phyloP scores from a whole-genome alignment of 345 rosid species.

The Diplotaxis tenuifolia region DNA sequence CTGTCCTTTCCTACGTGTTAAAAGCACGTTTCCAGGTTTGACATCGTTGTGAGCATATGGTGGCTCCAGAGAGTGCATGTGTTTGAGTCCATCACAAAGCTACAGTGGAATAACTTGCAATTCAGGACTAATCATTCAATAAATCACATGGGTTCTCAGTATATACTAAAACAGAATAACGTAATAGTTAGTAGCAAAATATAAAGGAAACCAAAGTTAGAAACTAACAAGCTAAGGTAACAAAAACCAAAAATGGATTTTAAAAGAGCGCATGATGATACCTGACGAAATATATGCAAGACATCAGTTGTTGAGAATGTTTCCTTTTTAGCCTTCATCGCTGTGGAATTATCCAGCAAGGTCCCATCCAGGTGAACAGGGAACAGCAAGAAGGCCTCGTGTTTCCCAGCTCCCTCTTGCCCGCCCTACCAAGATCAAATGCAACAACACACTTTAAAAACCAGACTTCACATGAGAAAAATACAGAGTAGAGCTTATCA shows the following conservation, averaged over 20 bases:
- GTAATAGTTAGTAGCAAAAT: neutral
- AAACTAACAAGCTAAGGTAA: neutral
- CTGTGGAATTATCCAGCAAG: slow-evolving; percentile 72
- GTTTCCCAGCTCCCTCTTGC: slow-evolving; percentile 78
- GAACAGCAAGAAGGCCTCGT: slow-evolving; percentile 93
- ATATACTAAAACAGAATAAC: neutral
- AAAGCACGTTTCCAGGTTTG: slow-evolving; percentile 88
- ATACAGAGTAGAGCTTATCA: neutral
- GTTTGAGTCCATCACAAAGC: slow-evolving; percentile 97
- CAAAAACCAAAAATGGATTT: neutral
- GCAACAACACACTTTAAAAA: slow-evolving; percentile 21
- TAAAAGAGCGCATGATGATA: slow-evolving; percentile 21
- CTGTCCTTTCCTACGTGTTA: slow-evolving; percentile 67
- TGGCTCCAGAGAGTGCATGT: slow-evolving; percentile 90
- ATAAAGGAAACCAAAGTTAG: neutral
- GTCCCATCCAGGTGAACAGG: slow-evolving; percentile 99
- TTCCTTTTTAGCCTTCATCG: slow-evolving; percentile 86
- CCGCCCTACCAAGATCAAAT: slow-evolving; percentile 50
- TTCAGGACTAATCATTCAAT: slow-evolving; percentile 2
- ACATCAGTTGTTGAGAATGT: slow-evolving; percentile 77
- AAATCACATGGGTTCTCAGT: neutral
- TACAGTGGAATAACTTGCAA: slow-evolving; percentile 34
- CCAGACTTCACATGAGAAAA: neutral
- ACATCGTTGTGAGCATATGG: slow-evolving; percentile 99
- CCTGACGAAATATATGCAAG: slow-evolving; percentile 93